These are phyloP conservation scores for Boletellus emodensis DNA, from an alignment of 768 basidiomycete species.

Conservation along the genomic window DNA sequence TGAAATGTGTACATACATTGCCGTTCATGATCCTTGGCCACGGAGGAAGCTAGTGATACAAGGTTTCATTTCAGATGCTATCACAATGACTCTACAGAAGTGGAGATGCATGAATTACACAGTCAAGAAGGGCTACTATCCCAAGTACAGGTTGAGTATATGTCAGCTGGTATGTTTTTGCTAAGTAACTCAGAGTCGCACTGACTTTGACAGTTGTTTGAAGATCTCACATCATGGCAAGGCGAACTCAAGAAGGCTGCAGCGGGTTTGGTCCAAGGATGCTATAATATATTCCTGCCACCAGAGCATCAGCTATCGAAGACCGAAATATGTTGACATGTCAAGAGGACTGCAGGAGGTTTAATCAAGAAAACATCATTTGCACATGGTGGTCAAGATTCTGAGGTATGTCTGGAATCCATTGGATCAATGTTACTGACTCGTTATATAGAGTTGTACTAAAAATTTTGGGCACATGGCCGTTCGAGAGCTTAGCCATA, in stretches of 20 bases:
- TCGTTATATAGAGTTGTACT: not conserved
- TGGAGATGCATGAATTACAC: not conserved
- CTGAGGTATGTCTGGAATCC: not conserved
- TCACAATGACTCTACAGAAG: not conserved
- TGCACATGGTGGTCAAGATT: not conserved
- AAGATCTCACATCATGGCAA: not conserved
- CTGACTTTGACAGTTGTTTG: not conserved
- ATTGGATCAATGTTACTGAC: not conserved
- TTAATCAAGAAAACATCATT: not conserved
- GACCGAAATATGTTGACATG: not conserved
- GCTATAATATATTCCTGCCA: not conserved
- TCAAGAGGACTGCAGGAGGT: not conserved
- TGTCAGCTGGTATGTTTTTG: not conserved
- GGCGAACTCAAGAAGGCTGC: not conserved
- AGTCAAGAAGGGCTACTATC: not conserved
- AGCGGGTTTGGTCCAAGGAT: not conserved
- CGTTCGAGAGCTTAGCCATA: not conserved
- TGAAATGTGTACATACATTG: not conserved
- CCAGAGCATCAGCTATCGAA: not conserved
- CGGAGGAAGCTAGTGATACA: not conserved
- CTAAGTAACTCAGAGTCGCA: not conserved
- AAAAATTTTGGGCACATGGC: not conserved
- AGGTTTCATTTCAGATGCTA: not conserved
- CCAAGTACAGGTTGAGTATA: not conserved
- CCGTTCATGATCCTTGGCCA: not conserved